A percentile compares a stretch with the other conserved stretches of the same genome.
These are phyloP conservation scores for Zea mays DNA, from an alignment of 176 grass and related monocot genomes.

Conservation along the genomic window DNA sequence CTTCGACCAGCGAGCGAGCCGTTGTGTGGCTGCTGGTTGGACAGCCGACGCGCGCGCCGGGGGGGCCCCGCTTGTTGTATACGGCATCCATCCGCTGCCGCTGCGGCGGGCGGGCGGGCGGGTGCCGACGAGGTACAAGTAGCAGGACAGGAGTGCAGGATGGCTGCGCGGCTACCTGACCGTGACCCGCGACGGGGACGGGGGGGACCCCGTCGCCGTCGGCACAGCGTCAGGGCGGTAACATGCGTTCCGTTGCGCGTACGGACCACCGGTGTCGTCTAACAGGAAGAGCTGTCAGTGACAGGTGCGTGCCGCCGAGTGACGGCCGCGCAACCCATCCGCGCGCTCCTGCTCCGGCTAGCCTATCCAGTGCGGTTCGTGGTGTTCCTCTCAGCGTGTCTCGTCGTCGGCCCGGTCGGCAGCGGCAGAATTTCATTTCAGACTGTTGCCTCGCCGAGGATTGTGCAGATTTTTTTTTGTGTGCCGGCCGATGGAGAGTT, in stretches of 20 bases:
- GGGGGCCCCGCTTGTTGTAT: background rate
- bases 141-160: background rate
- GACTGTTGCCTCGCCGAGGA: background rate
- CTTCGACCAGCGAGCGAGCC: background rate
- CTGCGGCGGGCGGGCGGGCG: background rate
- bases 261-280: background rate
- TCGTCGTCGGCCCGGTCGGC: constrained; percentile 19
- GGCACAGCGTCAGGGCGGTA: background rate
- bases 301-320: background rate
- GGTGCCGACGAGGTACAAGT: constrained; percentile 29
- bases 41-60: constrained; percentile 3
- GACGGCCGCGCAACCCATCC: background rate
- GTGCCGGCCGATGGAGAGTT: background rate
- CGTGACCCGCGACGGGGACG: background rate
- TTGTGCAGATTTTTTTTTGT: background rate
- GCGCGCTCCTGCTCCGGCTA: background rate
- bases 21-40: constrained; percentile 10
- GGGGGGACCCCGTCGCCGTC: background rate
- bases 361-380: background rate
- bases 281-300: background rate
- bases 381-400: background rate
- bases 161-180: constrained; percentile 2
- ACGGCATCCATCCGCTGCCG: background rate
- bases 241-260: background rate
- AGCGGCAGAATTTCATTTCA: background rate